phyloP scores from a whole-genome alignment of 2,329 filamentous ascomycete species.

The Phyllosticta paracitricarpa region DNA sequence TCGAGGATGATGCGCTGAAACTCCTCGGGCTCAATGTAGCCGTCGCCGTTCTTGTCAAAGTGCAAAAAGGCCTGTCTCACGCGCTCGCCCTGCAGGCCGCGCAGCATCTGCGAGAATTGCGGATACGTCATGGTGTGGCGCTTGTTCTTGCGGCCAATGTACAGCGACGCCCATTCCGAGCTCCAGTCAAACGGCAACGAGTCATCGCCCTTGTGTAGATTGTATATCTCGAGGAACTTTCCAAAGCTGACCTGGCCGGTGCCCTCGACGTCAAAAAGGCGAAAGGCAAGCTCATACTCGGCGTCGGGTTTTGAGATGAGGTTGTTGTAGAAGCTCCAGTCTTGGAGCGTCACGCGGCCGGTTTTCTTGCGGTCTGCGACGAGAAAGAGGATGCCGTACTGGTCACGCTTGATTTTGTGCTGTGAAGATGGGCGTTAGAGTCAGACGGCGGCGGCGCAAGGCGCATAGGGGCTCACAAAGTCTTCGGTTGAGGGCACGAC shows the following conservation, averaged over 20 bases:
- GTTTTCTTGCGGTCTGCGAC: slow-evolving; percentile 72
- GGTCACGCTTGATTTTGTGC: slow-evolving; percentile 96
- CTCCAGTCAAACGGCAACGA: slow-evolving; percentile 95
- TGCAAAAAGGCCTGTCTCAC: slow-evolving; percentile 90
- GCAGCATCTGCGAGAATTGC: slow-evolving; percentile 96
- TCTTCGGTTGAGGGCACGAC: slow-evolving; percentile 80
- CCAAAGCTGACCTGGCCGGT: slow-evolving; percentile 83
- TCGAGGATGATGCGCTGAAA: slow-evolving; percentile 95
- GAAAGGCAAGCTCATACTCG: slow-evolving; percentile 97
- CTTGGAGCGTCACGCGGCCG: slow-evolving; percentile 66
- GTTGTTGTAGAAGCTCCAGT: slow-evolving; percentile 93
- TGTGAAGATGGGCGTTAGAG: slow-evolving; percentile 30
- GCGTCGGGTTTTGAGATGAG: slow-evolving; percentile 88
- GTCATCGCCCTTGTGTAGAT: slow-evolving; percentile 74
- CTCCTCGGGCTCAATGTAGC: slow-evolving; percentile 89
- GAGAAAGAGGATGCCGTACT: slow-evolving; percentile 86
- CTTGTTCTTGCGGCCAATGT: slow-evolving; percentile 79
- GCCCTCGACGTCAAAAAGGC: slow-evolving; percentile 81
- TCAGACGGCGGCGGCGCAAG: slow-evolving; percentile 54
- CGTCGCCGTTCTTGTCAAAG: slow-evolving; percentile 84
- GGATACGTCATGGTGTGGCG: slow-evolving; percentile 88
- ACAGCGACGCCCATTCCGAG: slow-evolving; percentile 90
- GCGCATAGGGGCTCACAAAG: slow-evolving; percentile 56
- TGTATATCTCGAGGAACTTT: slow-evolving; percentile 74
- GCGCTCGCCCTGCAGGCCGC: slow-evolving; percentile 88